A percentile compares a stretch with the other conserved stretches of the same genome.
phyloP scores from a whole-genome alignment of 148 eudicot genomes.

The Agrostemma githago region DNA sequence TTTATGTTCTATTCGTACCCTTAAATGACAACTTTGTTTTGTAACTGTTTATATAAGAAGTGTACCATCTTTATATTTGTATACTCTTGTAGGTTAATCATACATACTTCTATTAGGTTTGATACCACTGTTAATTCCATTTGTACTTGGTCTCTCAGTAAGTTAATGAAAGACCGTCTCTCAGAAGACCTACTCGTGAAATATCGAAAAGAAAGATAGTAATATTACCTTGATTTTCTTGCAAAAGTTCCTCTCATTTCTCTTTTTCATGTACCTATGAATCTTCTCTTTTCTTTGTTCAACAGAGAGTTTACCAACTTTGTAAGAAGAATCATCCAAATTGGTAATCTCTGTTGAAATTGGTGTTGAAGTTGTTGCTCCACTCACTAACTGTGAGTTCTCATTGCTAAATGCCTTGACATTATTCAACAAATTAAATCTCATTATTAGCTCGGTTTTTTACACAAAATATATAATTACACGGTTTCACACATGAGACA shows the following conservation, averaged over 20 bases:
- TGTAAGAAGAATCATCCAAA: conserved; percentile 66
- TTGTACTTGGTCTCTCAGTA: too few relatives aligned
- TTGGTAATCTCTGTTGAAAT: conserved; percentile 64
- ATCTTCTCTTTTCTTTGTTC: conserved; percentile 86
- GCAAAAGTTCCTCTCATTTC: conserved; percentile 87
- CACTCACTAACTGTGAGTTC: conserved; percentile 54
- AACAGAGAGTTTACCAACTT: conserved; percentile 70
- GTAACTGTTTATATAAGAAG: too few relatives aligned
- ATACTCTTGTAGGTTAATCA: too few relatives aligned
- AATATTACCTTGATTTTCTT: conserved; percentile 80
- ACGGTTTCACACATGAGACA: too few relatives aligned
- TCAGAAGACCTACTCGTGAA: too few relatives aligned
- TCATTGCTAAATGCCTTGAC: conserved; percentile 65
- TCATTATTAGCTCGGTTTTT: neutral
- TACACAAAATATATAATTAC: too few relatives aligned
- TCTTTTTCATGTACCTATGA: conserved; percentile 82
- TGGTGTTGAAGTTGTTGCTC: conserved; percentile 46
- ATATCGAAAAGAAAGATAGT: neutral
- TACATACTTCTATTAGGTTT: too few relatives aligned
- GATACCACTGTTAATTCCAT: too few relatives aligned
- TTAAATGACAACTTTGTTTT: too few relatives aligned
- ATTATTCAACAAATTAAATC: conserved; percentile 13
- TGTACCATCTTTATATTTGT: too few relatives aligned
- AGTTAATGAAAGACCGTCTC: too few relatives aligned
- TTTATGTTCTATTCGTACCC: too few relatives aligned